phyloP scores from a whole-genome alignment of 371 early-diverging fungal genomes.

The Apophysomyces sp. region DNA sequence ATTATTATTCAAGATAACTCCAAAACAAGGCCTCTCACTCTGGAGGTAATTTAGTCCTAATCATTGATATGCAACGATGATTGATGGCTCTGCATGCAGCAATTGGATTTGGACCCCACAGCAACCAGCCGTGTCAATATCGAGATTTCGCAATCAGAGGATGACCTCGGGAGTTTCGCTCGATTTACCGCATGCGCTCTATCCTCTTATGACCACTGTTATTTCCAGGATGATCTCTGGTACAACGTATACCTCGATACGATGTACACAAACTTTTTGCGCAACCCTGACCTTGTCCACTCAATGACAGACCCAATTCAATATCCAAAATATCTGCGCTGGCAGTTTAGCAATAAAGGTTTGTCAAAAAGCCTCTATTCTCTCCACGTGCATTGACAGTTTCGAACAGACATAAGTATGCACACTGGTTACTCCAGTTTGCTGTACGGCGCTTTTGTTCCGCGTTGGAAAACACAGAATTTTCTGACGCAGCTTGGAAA shows the following conservation, averaged over 20 bases:
- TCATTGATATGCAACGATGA: background rate
- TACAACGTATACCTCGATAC: conserved; percentile 55
- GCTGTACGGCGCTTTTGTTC: conserved; percentile 48
- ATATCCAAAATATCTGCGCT: conserved; percentile 55
- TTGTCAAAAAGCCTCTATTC: background rate
- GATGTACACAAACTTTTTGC: conserved; percentile 62
- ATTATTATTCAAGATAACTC: conserved; percentile 56
- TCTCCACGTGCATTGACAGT: background rate
- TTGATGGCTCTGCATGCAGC: conserved; percentile 2
- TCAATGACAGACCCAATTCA: conserved; percentile 57
- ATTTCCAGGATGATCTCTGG: conserved; percentile 65
- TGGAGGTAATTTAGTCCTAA: conserved; percentile 19
- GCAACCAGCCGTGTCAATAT: conserved; percentile 6
- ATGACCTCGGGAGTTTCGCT: conserved; percentile 55
- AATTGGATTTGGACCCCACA: conserved; percentile 8
- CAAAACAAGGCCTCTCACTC: conserved; percentile 23
- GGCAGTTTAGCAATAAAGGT: conserved; percentile 60
- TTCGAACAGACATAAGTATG: conserved; percentile 29
- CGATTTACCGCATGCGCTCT: conserved; percentile 62
- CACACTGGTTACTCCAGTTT: conserved; percentile 56
- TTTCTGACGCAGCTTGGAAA: conserved; percentile 56
- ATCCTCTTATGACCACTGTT: conserved; percentile 57
- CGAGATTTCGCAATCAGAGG: conserved; percentile 32
- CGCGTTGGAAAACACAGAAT: conserved; percentile 49
- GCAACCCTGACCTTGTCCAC: conserved; percentile 56